Evolutionary conservation across 495 filamentous ascomycete genomes (phyloP), one percentile per base, ranked within the genome.

Genomic region (Penicillium cataractarum): DNA sequence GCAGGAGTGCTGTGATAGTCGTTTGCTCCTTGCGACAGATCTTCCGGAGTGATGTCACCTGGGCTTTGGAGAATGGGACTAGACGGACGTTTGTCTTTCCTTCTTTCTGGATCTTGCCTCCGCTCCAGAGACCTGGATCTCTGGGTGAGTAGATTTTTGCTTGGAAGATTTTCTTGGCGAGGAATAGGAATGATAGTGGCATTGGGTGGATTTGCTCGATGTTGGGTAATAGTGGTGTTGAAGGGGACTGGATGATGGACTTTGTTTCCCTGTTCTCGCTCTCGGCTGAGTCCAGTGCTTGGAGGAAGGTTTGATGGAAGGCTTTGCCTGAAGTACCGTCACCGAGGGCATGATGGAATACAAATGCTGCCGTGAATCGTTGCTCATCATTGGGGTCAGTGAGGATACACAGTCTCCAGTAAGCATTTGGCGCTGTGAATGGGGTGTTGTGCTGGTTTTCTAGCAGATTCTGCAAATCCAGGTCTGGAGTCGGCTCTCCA

Each of bases 371-470:
- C n/a, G 73, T 79, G 52, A 74, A 78, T 31, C 49, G 57, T 29
- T 37, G 62, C n/a, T 62, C 57, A 48, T 67, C 50, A 5, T 58
- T 65, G 27, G 65, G 53, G 15, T 71, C 49, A 22, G 65, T 55
- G 8, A 82, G 58, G 9, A 82, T 57, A 17, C 65, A 49, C 2
- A 82, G 56, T 52, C 77, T 69, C 81, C 81, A 83, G 50, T 64
- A 73, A 0, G 80, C 72, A 37, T 65, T 49, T 19, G 69, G 72
- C 8, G 71, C 65, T 19, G 63, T 53, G 57, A 78, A 80, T 0
- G 58, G 58, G 7, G 32, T 67, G 33, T 77, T 78, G 49, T 83
- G 80, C 65, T 83, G 68, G 7, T 39, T 51, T 27, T 77, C 55
- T 10, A 83, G 51, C 5, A 81, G 53, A 3, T 53, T 48, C 22